Conservation (phyloP, 2,329 filamentous ascomycete species). For the Phialophora tarda region DNA sequence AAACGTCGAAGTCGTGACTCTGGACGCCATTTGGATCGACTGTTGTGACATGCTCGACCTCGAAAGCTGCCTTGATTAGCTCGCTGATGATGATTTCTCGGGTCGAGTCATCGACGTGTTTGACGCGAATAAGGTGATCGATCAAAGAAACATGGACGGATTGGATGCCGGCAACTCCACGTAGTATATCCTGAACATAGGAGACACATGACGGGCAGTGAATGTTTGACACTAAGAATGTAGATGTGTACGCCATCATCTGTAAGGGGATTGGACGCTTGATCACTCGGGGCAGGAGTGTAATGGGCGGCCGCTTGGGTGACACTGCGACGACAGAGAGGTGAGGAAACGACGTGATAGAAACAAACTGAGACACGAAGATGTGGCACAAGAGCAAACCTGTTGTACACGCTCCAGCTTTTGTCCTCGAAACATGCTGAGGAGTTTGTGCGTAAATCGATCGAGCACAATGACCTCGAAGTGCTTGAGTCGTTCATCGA, state of each 20-base stretch:
- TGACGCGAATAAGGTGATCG: slow-evolving; percentile 51
- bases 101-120: slow-evolving; percentile 44
- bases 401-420: slow-evolving; percentile 14
- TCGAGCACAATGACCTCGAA: slow-evolving; percentile 13
- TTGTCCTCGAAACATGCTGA: slow-evolving; percentile 12
- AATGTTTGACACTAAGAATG: slow-evolving; percentile 55
- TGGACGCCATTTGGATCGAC: slow-evolving; percentile 44
- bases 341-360: not conserved
- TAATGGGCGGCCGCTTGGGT: not conserved
- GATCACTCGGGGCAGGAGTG: slow-evolving; percentile 3
- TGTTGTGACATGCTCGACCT: slow-evolving; percentile 53
- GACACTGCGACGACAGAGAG: not conserved
- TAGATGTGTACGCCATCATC: slow-evolving; percentile 41
- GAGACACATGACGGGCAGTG: slow-evolving; percentile 57
- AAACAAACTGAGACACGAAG: not conserved
- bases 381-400: slow-evolving; percentile 15
- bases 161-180: slow-evolving; percentile 45
- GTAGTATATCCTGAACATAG: slow-evolving; percentile 52
- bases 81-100: slow-evolving; percentile 46
- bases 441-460: slow-evolving; percentile 33
- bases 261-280: not conserved
- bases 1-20: slow-evolving; percentile 47
- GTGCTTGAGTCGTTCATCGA: slow-evolving; percentile 13
- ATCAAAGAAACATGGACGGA: slow-evolving; percentile 52
- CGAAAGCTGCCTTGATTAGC: slow-evolving; percentile 54